Conservation (phyloP, 148 eudicot genomes). For the Polygonum maritimum region DNA sequence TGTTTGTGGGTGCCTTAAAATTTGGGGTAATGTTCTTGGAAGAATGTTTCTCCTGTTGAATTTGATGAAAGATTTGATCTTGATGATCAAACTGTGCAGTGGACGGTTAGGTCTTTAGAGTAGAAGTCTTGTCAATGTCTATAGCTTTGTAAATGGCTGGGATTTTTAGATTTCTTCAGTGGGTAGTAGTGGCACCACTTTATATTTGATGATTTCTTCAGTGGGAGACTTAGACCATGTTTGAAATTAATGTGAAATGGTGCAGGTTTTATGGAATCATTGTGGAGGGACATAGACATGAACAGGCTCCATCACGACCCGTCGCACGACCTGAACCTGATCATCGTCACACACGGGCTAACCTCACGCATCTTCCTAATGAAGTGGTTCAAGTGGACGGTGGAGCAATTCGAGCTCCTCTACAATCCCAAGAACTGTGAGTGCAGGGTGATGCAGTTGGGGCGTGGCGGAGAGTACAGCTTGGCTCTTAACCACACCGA, state of each 20-base stretch:
- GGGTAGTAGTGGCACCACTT: too few relatives aligned
- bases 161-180: too few relatives aligned
- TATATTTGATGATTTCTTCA: not conserved
- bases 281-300: constrained; percentile 97
- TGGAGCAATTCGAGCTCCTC: constrained; percentile 65
- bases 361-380: constrained; percentile 64
- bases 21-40: too few relatives aligned
- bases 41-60: not conserved
- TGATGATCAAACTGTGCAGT: not conserved
- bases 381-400: constrained; percentile 98
- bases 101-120: not conserved
- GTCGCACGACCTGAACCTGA: constrained; percentile 49
- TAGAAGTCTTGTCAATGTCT: not conserved
- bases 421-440: constrained; percentile 64
- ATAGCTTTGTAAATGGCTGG: too few relatives aligned
- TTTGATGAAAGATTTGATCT: not conserved
- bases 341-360: constrained; percentile 76
- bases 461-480: constrained; percentile 77
- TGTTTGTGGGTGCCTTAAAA: not conserved
- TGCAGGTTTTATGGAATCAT: constrained; percentile 85
- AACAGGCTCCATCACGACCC: constrained; percentile 53
- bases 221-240: not conserved
- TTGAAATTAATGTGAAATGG: not conserved
- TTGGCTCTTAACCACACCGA: constrained; percentile 62
- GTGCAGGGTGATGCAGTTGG: constrained; percentile 60